Evolutionary conservation across 176 grass and related monocot species (phyloP), one percentile per base, ranked within the genome.

Genomic region (Pontederia crassipes): DNA sequence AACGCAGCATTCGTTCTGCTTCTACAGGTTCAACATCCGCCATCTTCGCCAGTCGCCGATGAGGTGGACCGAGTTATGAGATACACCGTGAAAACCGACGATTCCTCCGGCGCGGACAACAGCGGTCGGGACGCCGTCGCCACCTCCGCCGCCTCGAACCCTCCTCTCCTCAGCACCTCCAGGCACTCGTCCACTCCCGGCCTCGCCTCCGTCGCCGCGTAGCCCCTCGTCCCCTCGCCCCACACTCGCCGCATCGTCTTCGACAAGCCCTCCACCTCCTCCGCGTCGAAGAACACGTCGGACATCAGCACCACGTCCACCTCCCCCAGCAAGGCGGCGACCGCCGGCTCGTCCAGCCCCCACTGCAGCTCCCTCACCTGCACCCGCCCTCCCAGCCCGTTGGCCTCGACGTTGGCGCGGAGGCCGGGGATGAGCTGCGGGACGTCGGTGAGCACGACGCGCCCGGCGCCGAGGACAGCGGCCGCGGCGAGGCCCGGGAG

Each of bases 201-300:
- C 11, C 83, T 72, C 68, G 61, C 59, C 71, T 93, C 83, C 78
- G 49, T 81, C 20, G 71, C 71, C 27, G 80, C 88, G 64, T 78
- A 84, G 10, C 61, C 81, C 45, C 62, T 73, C 49, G 77, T 84
- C 0, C 17, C 26, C 18, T 60, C n/a, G 6, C 67, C 11, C 88
- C 80, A 84, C 49, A 80, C 11, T 0, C 74, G 47, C 7, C 40
- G 64, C 67, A 81, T 27, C 68, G 83, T 78, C 46, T 28, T 67
- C 9, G 73, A 80, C 74, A 87, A 69, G 28, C 68, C 77, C 57
- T 35, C 64, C 80, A 83, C 83, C 28, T 73, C 83, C 26, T 81
- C 83, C 27, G 80, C 46, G 48, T 84, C 83, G 46, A 75, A 92
- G 71, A 87, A 87, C 55, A 87, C 80, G 56, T 92, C 83, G 4